Conservation (phyloP, 768 basidiomycete genomes). For the Suillus cothurnatus region DNA sequence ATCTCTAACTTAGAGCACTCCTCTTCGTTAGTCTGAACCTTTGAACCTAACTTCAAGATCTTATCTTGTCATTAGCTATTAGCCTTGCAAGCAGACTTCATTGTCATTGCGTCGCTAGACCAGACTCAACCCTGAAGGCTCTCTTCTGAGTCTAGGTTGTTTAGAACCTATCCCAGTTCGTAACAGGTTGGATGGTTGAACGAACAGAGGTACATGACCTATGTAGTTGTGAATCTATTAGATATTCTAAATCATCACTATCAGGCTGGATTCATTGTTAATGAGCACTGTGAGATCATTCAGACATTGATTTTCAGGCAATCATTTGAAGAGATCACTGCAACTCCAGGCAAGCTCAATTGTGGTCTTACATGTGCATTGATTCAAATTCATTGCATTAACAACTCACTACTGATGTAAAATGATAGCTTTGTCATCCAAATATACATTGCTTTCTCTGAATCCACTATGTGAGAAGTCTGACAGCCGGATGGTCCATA, state of each 20-base stretch:
- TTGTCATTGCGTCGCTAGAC: too few species aligned
- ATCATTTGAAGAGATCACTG: slow-evolving; percentile 17
- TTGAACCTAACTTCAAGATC: too few species aligned
- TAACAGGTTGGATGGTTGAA: slow-evolving; percentile 9
- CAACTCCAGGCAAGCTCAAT: not conserved
- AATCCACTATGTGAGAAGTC: slow-evolving; percentile 22
- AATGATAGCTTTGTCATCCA: not conserved
- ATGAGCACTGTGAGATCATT: slow-evolving; percentile 11
- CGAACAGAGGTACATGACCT: slow-evolving; percentile 10
- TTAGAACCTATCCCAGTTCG: too few species aligned
- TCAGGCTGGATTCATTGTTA: slow-evolving; percentile 17
- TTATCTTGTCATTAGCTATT: too few species aligned
- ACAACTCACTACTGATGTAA: not conserved
- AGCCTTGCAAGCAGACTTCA: too few species aligned
- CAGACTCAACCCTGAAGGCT: too few species aligned
- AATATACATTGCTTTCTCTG: slow-evolving; percentile 15
- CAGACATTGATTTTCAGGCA: too few species aligned
- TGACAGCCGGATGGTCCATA: too few species aligned
- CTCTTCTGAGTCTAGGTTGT: too few species aligned
- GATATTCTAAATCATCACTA: not conserved
- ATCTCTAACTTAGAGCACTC: too few species aligned
- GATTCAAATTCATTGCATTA: not conserved
- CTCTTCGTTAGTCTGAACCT: too few species aligned
- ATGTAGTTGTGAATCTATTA: not conserved
- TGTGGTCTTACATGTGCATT: not conserved